phyloP scores from a whole-genome alignment of 1,284 basidiomycete genomes.

The Ganoderma sinense region DNA sequence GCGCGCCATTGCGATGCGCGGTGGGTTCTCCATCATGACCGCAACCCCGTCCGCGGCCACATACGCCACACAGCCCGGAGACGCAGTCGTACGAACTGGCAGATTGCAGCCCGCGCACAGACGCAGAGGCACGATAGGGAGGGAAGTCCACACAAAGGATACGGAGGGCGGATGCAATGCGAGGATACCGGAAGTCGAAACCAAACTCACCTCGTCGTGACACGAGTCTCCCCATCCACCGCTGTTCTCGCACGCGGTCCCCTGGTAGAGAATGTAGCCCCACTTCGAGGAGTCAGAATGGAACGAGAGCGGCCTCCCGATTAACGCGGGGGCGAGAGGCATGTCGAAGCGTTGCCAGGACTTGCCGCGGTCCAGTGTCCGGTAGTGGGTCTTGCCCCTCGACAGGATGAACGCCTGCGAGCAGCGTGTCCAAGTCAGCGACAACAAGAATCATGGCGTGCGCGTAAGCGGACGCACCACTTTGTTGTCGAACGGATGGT shows the following conservation, averaged over 20 bases:
- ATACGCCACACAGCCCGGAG: background rate
- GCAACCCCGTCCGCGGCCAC: background rate
- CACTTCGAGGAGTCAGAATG: constrained; percentile 76
- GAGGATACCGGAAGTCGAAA: background rate
- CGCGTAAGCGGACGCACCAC: constrained; percentile 27
- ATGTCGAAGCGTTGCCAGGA: constrained; percentile 86
- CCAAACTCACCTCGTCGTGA: constrained; percentile 71
- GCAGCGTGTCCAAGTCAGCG: background rate
- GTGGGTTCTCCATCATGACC: background rate
- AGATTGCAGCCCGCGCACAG: background rate
- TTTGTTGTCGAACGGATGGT: constrained; percentile 85
- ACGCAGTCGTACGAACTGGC: background rate
- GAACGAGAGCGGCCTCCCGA: constrained; percentile 78
- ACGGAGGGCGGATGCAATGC: background rate
- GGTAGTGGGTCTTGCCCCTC: constrained; percentile 76
- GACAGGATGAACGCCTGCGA: constrained; percentile 89
- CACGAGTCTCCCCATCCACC: constrained; percentile 72
- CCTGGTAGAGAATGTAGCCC: constrained; percentile 88
- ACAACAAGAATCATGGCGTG: background rate
- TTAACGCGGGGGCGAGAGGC: constrained; percentile 65
- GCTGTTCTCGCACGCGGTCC: constrained; percentile 65
- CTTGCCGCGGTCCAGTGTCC: constrained; percentile 85
- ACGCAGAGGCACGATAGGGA: background rate
- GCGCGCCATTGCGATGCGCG: background rate
- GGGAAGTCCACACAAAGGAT: background rate